Evolutionary conservation across 2,329 filamentous ascomycete species (phyloP), one percentile per base, ranked within the genome.

Genomic region (Fusarium sp.): DNA sequence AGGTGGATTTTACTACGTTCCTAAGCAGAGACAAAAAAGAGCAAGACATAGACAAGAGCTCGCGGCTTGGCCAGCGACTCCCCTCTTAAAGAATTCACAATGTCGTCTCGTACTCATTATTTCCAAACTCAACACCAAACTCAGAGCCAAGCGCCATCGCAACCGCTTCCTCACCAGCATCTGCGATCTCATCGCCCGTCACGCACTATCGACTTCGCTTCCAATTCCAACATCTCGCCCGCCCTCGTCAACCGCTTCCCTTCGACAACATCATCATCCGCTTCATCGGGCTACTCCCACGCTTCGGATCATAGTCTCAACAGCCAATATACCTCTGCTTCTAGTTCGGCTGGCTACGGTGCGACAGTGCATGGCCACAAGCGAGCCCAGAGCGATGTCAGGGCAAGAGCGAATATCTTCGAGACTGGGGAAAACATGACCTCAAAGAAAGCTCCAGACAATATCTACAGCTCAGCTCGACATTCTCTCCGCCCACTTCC

Each of bases 401-500:
- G 81, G 60, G 85, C 86, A 63, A 84, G 84, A 45, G 86, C 89
- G 76, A 78, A 85, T 72, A 80, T 84, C 63, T 81, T 86, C 71
- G 80, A 82, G 75, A 51, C 76, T 43, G 80, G 77, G 77, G 83
- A 80, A 79, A 85, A 76, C 81, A 84, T 77, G 65, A 71, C 75
- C 68, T 72, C 80, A 55, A 80, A 82, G 72, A 80, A 79, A 61
- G 78, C 80, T 66, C 84, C 88, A n/a, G 88, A 89, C 34, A 89
- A 88, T 72, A 84, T 90, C 67, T 94, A 93, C 76, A 89, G 88
- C 71, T 90, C 86, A 71, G 87, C 92, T 64, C 90, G 93, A 55
- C 91, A 92, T 75, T 94, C 93, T 23, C 83, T 97, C 64, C 89
- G 93, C 50, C 92, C 92, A 25, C 84, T 94, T 9, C 88, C 90